These are phyloP conservation scores for Amesomyces nigricolor DNA, from an alignment of 2,329 filamentous ascomycete genomes.

Conservation along the genomic window DNA sequence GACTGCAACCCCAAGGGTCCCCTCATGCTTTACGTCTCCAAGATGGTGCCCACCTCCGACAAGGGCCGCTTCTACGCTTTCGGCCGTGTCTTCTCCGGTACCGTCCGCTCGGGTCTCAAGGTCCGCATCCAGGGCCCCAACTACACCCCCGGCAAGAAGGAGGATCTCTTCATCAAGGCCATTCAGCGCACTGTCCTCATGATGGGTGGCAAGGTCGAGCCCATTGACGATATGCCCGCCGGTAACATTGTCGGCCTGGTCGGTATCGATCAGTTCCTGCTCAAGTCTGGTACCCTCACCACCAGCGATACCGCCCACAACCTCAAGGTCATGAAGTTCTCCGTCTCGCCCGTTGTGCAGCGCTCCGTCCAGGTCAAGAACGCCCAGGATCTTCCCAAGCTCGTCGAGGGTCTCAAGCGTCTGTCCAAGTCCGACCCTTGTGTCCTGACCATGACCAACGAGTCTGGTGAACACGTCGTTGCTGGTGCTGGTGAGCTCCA, in stretches of 20 bases:
- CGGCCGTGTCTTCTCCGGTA: slow-evolving; percentile 99
- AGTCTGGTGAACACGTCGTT: slow-evolving; percentile 97
- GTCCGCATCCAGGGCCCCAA: slow-evolving; percentile 99
- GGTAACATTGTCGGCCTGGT: slow-evolving; percentile 99
- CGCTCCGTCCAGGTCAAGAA: slow-evolving; percentile 99
- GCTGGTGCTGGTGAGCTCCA: slow-evolving; percentile 99
- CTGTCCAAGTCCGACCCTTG: slow-evolving; percentile 99
- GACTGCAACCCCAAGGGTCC: slow-evolving; percentile 97
- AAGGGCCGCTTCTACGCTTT: slow-evolving; percentile 99
- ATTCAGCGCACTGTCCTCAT: slow-evolving; percentile 99
- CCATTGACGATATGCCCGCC: slow-evolving; percentile 96
- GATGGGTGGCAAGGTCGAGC: slow-evolving; percentile 99
- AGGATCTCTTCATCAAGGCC: slow-evolving; percentile 98
- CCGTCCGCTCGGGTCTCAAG: slow-evolving; percentile 95
- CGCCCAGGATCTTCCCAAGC: slow-evolving; percentile 98
- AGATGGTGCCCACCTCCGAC: slow-evolving; percentile 99
- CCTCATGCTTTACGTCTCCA: slow-evolving; percentile 99
- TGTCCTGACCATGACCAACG: slow-evolving; percentile 81
- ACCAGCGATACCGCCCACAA: slow-evolving; percentile 98
- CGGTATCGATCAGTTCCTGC: slow-evolving; percentile 99
- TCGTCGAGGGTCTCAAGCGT: slow-evolving; percentile 99
- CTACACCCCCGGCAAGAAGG: slow-evolving; percentile 97
- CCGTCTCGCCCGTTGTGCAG: slow-evolving; percentile 96
- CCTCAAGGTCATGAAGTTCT: slow-evolving; percentile 99
- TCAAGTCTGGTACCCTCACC: slow-evolving; percentile 99